phyloP scores from a whole-genome alignment of 139 green algal genomes.

The Haematococcus sp. region DNA sequence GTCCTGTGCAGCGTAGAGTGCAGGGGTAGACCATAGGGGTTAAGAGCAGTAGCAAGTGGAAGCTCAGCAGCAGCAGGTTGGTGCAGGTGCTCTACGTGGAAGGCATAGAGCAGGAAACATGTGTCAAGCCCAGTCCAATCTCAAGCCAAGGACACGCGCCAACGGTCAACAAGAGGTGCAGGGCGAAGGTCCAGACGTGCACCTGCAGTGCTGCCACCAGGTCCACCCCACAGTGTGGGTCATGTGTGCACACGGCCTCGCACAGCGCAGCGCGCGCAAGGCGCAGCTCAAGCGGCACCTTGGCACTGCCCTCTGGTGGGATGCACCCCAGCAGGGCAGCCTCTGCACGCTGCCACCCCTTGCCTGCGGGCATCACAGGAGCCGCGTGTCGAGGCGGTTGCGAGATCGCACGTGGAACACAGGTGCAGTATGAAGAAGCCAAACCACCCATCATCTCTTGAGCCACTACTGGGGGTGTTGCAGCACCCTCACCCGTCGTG shows the following conservation, averaged over 20 bases:
- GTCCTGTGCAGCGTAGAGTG: conserved; percentile 18
- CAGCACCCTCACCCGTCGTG: conserved; percentile 10
- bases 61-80: neutral
- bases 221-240: conserved; percentile 28
- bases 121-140: too few species aligned
- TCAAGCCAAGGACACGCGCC: too few species aligned
- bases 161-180: too few species aligned
- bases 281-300: conserved; percentile 24
- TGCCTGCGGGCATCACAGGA: conserved; percentile 19
- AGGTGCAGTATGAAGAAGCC: too few species aligned
- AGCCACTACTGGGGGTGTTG: too few species aligned
- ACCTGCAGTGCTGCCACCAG: conserved; percentile 43
- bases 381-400: too few species aligned
- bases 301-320: conserved; percentile 1
- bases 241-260: neutral
- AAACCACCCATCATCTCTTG: too few species aligned
- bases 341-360: conserved; percentile 31
- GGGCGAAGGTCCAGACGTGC: neutral
- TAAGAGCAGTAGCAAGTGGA: neutral
- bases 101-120: too few species aligned
- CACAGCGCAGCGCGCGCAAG: conserved; percentile 28
- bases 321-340: conserved; percentile 17
- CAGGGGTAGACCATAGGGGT: neutral
- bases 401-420: too few species aligned
- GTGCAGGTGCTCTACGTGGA: neutral